Percentiles rank a stretch among this genome's conserved stretches.
Evolutionary conservation across 2,329 filamentous ascomycete genomes (phyloP).

Genomic region (Dothideomycetes sp.): DNA sequence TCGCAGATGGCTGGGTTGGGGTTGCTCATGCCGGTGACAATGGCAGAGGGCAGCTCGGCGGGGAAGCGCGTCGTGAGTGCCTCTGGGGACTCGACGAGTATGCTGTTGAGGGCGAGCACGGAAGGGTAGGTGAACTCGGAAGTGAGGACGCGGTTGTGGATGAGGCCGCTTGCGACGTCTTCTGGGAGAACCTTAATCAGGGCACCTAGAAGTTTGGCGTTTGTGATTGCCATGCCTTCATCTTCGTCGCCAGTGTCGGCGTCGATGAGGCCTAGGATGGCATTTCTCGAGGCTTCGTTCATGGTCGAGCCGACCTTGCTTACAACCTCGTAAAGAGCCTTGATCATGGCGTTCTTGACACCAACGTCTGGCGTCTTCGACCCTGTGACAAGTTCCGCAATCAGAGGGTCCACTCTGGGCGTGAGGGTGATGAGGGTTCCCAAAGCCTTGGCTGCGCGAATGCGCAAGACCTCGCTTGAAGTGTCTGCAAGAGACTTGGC

Average conservation of each 20-base stretch:
- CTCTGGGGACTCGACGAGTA: conserved; percentile 69
- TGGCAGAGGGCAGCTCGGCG: conserved; percentile 64
- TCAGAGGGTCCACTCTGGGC: conserved; percentile 87
- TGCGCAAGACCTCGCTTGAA: conserved; percentile 77
- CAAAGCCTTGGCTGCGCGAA: conserved; percentile 81
- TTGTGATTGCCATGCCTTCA: conserved; percentile 71
- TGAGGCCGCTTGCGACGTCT: conserved; percentile 51
- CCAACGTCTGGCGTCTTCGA: conserved; percentile 81
- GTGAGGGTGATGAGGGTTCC: conserved; percentile 94
- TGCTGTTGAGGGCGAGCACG: conserved; percentile 76
- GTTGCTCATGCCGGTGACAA: conserved; percentile 68
- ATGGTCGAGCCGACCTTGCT: conserved; percentile 91
- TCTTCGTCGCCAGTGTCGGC: conserved; percentile 63
- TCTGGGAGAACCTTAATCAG: conserved; percentile 75
- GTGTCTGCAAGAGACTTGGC: conserved; percentile 91
- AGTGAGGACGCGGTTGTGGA: conserved; percentile 67
- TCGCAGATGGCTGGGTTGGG: conserved; percentile 69
- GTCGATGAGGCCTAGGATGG: conserved; percentile 85
- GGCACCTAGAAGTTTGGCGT: conserved; percentile 79
- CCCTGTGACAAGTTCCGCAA: conserved; percentile 85
- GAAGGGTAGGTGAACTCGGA: conserved; percentile 66
- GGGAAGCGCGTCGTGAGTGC: conserved; percentile 57
- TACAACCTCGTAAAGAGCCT: conserved; percentile 90
- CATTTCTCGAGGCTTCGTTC: conserved; percentile 76
- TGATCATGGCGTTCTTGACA: conserved; percentile 91